Percentiles rank a stretch among this genome's conserved stretches.
These are phyloP conservation scores for Alternaria novae-zelandiae DNA, from an alignment of 2,329 filamentous ascomycete genomes.

Conservation along the genomic window DNA sequence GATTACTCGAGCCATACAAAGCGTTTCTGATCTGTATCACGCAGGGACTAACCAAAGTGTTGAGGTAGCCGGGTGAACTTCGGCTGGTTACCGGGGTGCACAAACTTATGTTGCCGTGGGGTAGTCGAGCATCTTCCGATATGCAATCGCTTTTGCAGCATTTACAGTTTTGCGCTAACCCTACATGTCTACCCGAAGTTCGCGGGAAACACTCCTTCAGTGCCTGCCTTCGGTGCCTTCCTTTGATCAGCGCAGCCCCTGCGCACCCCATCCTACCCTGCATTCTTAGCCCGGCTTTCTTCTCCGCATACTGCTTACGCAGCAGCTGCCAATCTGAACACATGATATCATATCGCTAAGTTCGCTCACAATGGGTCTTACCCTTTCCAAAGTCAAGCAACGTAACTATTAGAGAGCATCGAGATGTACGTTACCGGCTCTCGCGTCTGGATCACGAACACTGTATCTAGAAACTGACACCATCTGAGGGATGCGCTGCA, in stretches of 20 bases:
- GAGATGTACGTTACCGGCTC: constrained; percentile 31
- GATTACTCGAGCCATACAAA: not conserved
- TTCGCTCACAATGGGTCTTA: constrained; percentile 32
- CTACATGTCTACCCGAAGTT: constrained; percentile 12
- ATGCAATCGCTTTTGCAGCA: not conserved
- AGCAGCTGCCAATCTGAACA: constrained; percentile 15
- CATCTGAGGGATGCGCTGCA: not conserved
- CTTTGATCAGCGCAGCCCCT: not conserved
- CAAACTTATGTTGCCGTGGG: too few relatives aligned
- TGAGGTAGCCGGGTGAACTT: not conserved
- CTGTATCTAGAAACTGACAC: not conserved
- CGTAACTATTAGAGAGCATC: constrained; percentile 33
- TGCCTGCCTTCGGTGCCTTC: not conserved
- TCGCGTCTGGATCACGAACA: constrained; percentile 28
- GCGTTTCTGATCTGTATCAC: not conserved
- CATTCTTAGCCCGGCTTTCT: not conserved
- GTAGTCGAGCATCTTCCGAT: not conserved
- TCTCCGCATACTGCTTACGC: not conserved
- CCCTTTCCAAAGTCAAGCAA: constrained; percentile 26
- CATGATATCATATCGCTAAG: constrained; percentile 32
- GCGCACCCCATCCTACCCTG: not conserved
- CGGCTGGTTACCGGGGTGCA: too few relatives aligned
- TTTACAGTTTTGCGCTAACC: not conserved
- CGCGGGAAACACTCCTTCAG: constrained; percentile 6
- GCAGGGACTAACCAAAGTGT: not conserved